phyloP scores from a whole-genome alignment of 1,284 basidiomycete genomes.

The Gymnopus androsaceus region DNA sequence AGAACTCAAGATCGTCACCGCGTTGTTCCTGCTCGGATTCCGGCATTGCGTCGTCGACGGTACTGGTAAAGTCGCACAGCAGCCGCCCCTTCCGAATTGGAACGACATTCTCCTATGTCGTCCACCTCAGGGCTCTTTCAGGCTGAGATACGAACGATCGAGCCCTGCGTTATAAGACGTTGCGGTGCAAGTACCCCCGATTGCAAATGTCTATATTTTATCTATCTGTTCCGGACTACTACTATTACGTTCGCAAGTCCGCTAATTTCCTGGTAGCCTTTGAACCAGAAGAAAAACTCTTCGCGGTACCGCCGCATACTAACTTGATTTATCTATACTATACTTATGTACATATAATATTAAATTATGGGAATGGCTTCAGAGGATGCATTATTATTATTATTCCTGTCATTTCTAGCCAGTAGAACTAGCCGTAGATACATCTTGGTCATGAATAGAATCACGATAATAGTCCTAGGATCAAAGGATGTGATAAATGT shows the following conservation, averaged over 20 bases:
- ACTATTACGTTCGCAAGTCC: constrained; percentile 20
- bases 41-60: constrained; percentile 56
- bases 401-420: too few species aligned
- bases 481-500: neutral
- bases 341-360: constrained; percentile 7
- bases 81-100: constrained; percentile 67
- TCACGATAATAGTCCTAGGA: neutral
- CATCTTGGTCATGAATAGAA: neutral
- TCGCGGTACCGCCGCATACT: neutral
- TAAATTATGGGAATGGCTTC: too few species aligned
- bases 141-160: constrained; percentile 50
- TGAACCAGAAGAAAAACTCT: neutral
- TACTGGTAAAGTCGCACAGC: constrained; percentile 43
- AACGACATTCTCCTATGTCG: constrained; percentile 70
- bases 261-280: neutral
- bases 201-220: constrained; percentile 21
- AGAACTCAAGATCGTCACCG: constrained; percentile 66
- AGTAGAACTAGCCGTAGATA: neutral
- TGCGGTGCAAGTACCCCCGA: neutral
- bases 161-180: constrained; percentile 33
- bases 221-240: constrained; percentile 18
- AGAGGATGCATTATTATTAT: neutral
- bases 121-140: constrained; percentile 54
- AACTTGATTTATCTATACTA: constrained; percentile 22
- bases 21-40: constrained; percentile 64